Percentiles rank a stretch among this genome's conserved stretches.
Conservation (phyloP, 129 eudicot species). For the Sambucus nigra region DNA sequence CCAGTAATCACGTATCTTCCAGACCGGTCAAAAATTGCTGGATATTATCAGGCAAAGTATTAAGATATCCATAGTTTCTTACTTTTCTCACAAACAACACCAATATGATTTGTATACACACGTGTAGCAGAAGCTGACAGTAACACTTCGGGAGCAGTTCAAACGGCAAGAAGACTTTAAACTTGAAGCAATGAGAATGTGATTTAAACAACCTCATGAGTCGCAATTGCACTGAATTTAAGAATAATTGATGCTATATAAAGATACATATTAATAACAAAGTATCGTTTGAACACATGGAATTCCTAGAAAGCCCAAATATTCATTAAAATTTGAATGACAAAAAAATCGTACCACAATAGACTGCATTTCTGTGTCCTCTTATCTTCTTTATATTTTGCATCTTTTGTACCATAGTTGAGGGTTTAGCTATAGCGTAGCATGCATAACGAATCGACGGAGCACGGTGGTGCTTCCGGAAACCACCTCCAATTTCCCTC, state of each 20-base stretch:
- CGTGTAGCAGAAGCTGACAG: neutral
- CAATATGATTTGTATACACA: neutral
- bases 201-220: neutral
- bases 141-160: neutral
- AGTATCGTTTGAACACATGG: neutral
- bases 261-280: neutral
- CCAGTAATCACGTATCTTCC: conserved; percentile 98
- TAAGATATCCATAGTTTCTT: neutral
- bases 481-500: conserved; percentile 98
- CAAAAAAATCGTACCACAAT: conserved; percentile 54
- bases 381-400: conserved; percentile 76
- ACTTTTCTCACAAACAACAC: neutral
- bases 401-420: conserved; percentile 89
- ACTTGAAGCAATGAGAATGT: neutral
- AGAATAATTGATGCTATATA: neutral
- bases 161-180: neutral
- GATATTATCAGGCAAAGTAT: conserved; percentile 13
- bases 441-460: conserved; percentile 83
- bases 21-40: conserved; percentile 88
- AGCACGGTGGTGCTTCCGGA: conserved; percentile 88
- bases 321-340: neutral
- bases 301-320: conserved; percentile 4
- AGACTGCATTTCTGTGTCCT: conserved; percentile 97
- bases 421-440: conserved; percentile 91
- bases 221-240: neutral